Percentiles rank a stretch among this genome's conserved stretches.
These are phyloP conservation scores for Solanum sparsipilum DNA, from an alignment of 257 asterid species.

Conservation along the genomic window DNA sequence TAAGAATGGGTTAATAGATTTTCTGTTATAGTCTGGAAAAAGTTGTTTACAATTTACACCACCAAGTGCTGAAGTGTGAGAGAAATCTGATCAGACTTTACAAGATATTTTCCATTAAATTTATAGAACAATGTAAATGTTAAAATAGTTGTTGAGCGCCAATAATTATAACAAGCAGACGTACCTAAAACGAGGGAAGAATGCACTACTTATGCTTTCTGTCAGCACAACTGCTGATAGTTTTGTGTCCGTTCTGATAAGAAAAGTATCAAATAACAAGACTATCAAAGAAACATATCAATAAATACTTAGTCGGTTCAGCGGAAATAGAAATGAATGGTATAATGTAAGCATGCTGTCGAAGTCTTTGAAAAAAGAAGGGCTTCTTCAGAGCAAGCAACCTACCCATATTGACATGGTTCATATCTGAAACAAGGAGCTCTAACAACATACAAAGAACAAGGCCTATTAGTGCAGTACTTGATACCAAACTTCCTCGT, in stretches of 20 bases:
- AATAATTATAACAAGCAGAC: neutral
- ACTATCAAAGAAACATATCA: neutral
- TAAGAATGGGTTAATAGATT: neutral
- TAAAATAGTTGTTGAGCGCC: neutral
- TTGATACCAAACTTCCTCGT: constrained; percentile 72
- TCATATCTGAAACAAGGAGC: constrained; percentile 43
- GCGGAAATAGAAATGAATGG: neutral
- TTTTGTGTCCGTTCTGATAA: constrained; percentile 29
- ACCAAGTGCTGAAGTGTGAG: neutral
- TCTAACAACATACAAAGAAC: constrained; percentile 70
- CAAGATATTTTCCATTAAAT: neutral
- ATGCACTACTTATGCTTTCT: constrained; percentile 53
- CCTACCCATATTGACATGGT: constrained; percentile 24
- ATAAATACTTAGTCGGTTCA: neutral
- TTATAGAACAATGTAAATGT: neutral
- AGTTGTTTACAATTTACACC: neutral
- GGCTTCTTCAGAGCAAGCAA: neutral
- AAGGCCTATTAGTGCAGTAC: constrained; percentile 76
- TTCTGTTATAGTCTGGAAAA: neutral
- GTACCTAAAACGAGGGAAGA: constrained; percentile 82
- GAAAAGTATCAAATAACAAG: constrained; percentile 1
- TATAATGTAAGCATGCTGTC: neutral
- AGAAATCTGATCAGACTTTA: neutral
- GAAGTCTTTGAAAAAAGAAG: neutral
- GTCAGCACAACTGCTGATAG: constrained; percentile 30